Conservation (phyloP, 805 yeast genomes). For the Starmerella etchellsii region DNA sequence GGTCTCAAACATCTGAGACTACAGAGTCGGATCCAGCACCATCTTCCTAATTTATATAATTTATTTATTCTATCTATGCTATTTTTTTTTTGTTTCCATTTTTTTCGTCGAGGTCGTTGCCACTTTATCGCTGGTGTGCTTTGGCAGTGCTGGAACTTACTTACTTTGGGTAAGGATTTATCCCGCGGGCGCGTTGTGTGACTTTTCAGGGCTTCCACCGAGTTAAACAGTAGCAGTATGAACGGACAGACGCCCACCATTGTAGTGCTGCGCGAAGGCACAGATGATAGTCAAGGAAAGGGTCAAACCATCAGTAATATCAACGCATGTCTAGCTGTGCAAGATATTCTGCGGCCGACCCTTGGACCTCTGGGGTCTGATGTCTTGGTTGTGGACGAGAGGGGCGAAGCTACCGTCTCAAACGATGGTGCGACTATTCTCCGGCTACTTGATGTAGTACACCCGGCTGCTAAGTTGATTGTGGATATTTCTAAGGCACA, state of each 20-base stretch:
- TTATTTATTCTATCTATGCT: background rate
- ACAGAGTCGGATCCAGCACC: no score
- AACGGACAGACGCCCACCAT: slow-evolving; percentile 89
- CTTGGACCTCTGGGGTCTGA: slow-evolving; percentile 97
- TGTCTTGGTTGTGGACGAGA: slow-evolving; percentile 70
- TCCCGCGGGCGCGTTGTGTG: no score
- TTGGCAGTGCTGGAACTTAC: no score
- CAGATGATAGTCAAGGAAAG: slow-evolving; percentile 91
- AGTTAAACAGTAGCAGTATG: no score
- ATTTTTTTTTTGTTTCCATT: background rate
- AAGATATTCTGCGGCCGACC: slow-evolving; percentile 88
- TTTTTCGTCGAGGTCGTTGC: background rate
- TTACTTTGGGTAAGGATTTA: no score
- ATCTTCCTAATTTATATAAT: no score
- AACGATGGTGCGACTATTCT: slow-evolving; percentile 97
- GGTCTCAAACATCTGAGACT: no score
- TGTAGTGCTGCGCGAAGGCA: slow-evolving; percentile 94
- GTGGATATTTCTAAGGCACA: slow-evolving; percentile 93
- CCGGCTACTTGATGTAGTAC: slow-evolving; percentile 84
- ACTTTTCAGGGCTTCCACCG: no score
- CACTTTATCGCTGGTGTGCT: background rate
- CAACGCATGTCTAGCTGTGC: slow-evolving; percentile 94
- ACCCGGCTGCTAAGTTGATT: slow-evolving; percentile 93
- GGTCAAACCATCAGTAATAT: slow-evolving; percentile 93
- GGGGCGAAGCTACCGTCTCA: slow-evolving; percentile 85